Evolutionary conservation across 192 early-diverging fungal species (phyloP).

Genomic region (Phlyctochytrium arcticum): DNA sequence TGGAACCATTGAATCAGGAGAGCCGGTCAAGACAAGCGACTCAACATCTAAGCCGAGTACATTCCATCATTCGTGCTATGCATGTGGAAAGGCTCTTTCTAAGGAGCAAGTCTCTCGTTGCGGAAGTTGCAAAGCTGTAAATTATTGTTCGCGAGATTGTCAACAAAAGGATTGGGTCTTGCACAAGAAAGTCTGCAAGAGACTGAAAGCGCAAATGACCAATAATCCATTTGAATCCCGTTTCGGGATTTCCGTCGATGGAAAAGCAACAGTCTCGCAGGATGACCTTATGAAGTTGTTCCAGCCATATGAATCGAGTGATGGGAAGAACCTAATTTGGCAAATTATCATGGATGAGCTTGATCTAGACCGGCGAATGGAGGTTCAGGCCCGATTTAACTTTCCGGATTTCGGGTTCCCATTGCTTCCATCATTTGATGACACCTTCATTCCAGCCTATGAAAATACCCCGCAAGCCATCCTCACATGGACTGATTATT

Average conservation of each 20-base stretch:
- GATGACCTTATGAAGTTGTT: not conserved
- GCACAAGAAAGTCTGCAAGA: not conserved
- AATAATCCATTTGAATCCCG: not conserved
- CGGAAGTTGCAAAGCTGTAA: not conserved
- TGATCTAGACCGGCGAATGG: not conserved
- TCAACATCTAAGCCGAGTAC: no score
- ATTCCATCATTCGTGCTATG: not conserved
- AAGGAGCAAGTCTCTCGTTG: not conserved
- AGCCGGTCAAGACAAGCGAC: no score
- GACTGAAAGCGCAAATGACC: not conserved
- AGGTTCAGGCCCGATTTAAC: not conserved
- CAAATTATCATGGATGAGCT: not conserved
- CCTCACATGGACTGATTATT: not conserved
- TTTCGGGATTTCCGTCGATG: not conserved
- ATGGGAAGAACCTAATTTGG: not conserved
- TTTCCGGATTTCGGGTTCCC: no score
- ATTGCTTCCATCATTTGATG: not conserved
- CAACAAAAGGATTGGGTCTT: not conserved
- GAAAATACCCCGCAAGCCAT: not conserved
- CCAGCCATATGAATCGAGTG: not conserved
- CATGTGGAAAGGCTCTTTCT: not conserved
- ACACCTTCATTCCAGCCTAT: not conserved
- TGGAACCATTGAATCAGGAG: not conserved
- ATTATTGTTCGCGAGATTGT: slow-evolving; percentile 5
- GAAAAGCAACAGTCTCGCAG: no score